A percentile compares a stretch with the other conserved stretches of the same genome.
phyloP scores from a whole-genome alignment of 1,139 yeast species.

The Zygosaccharomyces sapae region DNA sequence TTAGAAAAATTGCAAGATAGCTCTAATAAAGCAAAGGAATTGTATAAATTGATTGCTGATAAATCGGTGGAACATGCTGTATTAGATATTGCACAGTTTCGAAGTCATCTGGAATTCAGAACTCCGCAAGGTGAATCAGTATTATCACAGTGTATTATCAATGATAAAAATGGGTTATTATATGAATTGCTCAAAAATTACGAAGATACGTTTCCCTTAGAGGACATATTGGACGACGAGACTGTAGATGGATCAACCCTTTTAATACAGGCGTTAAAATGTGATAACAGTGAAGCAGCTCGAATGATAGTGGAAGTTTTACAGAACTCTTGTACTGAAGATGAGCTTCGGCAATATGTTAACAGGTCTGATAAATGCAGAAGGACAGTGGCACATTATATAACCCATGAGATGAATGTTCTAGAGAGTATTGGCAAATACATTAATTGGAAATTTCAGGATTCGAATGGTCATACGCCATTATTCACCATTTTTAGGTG shows the following conservation, averaged over 20 bases:
- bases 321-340: conserved; percentile 40
- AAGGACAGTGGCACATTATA: conserved; percentile 69
- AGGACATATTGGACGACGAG: conserved; percentile 62
- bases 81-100: conserved; percentile 7
- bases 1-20: conserved; percentile 9
- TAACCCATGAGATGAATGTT: conserved; percentile 55
- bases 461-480: conserved; percentile 72
- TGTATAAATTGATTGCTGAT: conserved; percentile 23
- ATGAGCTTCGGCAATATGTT: conserved; percentile 49
- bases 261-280: conserved; percentile 56
- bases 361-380: conserved; percentile 47
- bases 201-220: conserved; percentile 52
- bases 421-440: conserved; percentile 53
- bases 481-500: conserved; percentile 70
- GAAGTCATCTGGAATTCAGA: conserved; percentile 41
- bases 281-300: conserved; percentile 49
- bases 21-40: conserved; percentile 6
- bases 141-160: conserved; percentile 49
- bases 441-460: conserved; percentile 70
- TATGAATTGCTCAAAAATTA: conserved; percentile 43
- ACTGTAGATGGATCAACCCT: conserved; percentile 53
- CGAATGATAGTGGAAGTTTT: conserved; percentile 48
- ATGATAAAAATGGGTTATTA: conserved; percentile 45
- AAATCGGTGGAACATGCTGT: conserved; percentile 37
- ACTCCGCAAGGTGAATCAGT: conserved; percentile 66